phyloP scores from a whole-genome alignment of 148 eudicot genomes.

The Heliamphora exappendiculata region DNA sequence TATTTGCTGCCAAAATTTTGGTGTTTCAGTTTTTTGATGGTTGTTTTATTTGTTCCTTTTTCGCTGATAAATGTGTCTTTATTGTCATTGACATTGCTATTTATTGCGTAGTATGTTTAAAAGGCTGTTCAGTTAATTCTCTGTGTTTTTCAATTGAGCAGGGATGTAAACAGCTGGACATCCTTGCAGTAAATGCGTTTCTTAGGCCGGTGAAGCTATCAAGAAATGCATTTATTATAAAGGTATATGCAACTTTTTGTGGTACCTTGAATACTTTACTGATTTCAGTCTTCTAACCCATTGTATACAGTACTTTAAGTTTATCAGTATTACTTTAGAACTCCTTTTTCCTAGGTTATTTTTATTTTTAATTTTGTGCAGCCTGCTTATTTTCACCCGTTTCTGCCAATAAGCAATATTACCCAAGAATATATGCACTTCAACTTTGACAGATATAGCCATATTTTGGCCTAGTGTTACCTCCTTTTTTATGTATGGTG shows the following conservation, averaged over 20 bases:
- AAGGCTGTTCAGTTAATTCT: background rate
- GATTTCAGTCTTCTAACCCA: conserved; percentile 1
- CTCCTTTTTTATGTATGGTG: background rate
- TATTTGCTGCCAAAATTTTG: background rate
- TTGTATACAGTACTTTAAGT: background rate
- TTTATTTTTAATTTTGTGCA: background rate
- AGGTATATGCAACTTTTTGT: conserved; percentile 27
- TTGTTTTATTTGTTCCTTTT: background rate
- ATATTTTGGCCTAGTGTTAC: background rate
- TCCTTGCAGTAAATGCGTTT: conserved; percentile 13
- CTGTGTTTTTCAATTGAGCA: conserved; percentile 3
- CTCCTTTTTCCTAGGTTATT: background rate
- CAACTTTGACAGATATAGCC: background rate
- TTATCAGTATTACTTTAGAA: background rate
- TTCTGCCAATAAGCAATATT: background rate
- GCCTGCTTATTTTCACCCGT: background rate
- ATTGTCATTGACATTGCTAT: background rate
- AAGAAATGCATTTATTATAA: conserved; percentile 35
- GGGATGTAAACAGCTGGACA: conserved; percentile 18
- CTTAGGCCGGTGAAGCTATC: conserved; percentile 30
- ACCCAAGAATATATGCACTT: background rate
- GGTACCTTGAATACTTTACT: background rate
- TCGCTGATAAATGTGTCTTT: background rate
- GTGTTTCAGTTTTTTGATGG: background rate
- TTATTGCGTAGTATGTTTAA: background rate